phyloP scores from a whole-genome alignment of 2,329 filamentous ascomycete species.

The Diplodia sapinea region DNA sequence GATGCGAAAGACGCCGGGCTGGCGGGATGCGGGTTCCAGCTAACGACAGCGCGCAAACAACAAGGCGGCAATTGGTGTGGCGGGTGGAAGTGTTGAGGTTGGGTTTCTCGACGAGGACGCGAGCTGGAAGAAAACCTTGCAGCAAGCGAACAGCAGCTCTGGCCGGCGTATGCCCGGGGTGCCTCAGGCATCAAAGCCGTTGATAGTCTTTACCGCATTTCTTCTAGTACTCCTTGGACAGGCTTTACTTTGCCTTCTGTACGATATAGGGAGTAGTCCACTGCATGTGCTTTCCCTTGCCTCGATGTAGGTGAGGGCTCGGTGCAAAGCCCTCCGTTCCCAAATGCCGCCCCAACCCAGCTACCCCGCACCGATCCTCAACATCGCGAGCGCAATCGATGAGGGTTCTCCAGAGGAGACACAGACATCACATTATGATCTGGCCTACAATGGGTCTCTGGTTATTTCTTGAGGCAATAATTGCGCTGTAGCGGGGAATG shows the following conservation, averaged over 20 bases:
- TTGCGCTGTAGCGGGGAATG: background rate
- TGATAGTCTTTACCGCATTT: background rate
- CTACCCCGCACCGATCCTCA: conserved; percentile 11
- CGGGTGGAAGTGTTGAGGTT: background rate
- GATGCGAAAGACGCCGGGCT: background rate
- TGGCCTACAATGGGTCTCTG: too few species aligned
- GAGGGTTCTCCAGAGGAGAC: background rate
- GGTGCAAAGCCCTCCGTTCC: conserved; percentile 9
- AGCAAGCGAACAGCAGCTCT: background rate
- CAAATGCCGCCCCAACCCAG: conserved; percentile 4
- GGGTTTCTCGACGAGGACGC: background rate
- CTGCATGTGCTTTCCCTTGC: background rate
- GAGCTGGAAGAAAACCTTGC: background rate
- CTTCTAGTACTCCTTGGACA: background rate
- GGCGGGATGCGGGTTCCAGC: too few species aligned
- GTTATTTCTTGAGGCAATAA: background rate
- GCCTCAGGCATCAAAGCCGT: background rate
- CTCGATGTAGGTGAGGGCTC: background rate
- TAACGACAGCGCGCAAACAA: too few species aligned
- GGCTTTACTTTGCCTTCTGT: background rate
- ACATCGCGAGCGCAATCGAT: background rate
- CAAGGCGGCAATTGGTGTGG: background rate
- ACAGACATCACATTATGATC: background rate
- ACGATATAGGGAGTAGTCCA: background rate
- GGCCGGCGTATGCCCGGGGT: background rate